These are phyloP conservation scores for Verticillium klebahnii DNA, from an alignment of 2,329 filamentous ascomycete species.

Conservation along the genomic window DNA sequence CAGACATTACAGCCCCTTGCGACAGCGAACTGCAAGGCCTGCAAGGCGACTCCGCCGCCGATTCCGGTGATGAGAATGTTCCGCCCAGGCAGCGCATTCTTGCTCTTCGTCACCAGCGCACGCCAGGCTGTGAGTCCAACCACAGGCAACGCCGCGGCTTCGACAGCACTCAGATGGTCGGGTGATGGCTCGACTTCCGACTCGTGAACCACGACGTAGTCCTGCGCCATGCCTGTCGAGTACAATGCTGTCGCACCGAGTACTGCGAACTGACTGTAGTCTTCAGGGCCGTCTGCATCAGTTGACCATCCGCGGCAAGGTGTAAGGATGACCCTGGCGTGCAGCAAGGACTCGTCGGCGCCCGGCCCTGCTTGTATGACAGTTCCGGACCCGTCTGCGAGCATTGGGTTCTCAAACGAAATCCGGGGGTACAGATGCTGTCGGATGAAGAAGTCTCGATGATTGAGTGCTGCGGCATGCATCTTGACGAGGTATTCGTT, in stretches of 20 bases:
- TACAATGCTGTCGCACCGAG: constrained; percentile 64
- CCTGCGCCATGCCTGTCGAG: constrained; percentile 67
- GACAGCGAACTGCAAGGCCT: constrained; percentile 73
- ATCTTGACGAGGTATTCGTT: constrained; percentile 72
- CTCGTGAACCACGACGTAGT: constrained; percentile 67
- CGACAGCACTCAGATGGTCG: constrained; percentile 61
- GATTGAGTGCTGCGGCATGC: constrained; percentile 80
- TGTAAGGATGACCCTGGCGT: constrained; percentile 72
- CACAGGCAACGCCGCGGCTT: constrained; percentile 80
- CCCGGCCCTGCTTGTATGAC: constrained; percentile 61
- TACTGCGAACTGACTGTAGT: constrained; percentile 54
- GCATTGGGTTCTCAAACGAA: constrained; percentile 71
- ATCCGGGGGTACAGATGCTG: constrained; percentile 87
- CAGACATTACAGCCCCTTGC: constrained; percentile 71
- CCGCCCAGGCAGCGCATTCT: constrained; percentile 55
- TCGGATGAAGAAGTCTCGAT: constrained; percentile 90
- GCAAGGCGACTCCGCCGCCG: constrained; percentile 84
- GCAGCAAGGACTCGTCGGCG: constrained; percentile 29
- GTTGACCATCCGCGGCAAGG: constrained; percentile 75
- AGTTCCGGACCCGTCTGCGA: constrained; percentile 76
- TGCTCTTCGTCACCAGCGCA: constrained; percentile 74
- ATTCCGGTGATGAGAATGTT: constrained; percentile 89
- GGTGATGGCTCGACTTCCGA: constrained; percentile 74
- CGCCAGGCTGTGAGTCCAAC: constrained; percentile 87
- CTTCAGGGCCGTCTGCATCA: constrained; percentile 69